Evolutionary conservation across 1,284 basidiomycete species (phyloP).

Genomic region (Cronartium quercuum): DNA sequence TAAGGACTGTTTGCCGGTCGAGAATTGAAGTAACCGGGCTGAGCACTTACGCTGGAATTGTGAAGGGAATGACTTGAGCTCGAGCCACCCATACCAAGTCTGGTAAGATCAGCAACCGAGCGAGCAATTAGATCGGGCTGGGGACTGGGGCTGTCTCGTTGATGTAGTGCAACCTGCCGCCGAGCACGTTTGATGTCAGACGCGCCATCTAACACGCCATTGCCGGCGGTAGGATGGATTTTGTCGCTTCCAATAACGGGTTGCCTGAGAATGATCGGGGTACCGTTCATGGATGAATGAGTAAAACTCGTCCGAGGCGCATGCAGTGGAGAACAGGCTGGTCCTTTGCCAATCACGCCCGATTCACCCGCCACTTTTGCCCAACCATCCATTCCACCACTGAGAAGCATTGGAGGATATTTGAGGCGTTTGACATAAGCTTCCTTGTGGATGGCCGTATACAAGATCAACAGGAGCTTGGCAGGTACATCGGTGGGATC

Average conservation of each 20-base stretch:
- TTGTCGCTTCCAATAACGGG: constrained; percentile 1
- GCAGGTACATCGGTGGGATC: constrained; percentile 42
- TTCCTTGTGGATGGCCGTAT: constrained; percentile 64
- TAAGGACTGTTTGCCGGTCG: constrained; percentile 37
- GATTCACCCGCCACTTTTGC: constrained; percentile 59
- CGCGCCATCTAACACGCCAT: not conserved
- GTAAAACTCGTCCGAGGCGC: not conserved
- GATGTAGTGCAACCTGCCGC: constrained; percentile 21
- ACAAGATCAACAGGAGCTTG: constrained; percentile 59
- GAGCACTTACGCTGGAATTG: constrained; percentile 23
- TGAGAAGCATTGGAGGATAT: constrained; percentile 71
- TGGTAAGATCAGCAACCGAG: constrained; percentile 25
- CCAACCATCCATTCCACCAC: constrained; percentile 83
- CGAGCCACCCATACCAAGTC: not conserved
- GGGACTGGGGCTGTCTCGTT: not conserved
- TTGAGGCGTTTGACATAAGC: constrained; percentile 68
- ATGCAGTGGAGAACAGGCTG: constrained; percentile 40
- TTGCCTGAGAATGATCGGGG: constrained; percentile 18
- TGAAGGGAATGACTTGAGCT: not conserved
- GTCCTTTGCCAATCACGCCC: constrained; percentile 52
- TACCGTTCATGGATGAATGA: constrained; percentile 27
- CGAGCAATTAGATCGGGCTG: constrained; percentile 5
- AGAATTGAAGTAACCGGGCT: constrained; percentile 41
- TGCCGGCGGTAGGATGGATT: not conserved
- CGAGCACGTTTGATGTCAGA: constrained; percentile 33